A percentile compares a stretch with the other conserved stretches of the same genome.
Conservation (phyloP, 805 yeast species). For the Teunomyces stri region DNA sequence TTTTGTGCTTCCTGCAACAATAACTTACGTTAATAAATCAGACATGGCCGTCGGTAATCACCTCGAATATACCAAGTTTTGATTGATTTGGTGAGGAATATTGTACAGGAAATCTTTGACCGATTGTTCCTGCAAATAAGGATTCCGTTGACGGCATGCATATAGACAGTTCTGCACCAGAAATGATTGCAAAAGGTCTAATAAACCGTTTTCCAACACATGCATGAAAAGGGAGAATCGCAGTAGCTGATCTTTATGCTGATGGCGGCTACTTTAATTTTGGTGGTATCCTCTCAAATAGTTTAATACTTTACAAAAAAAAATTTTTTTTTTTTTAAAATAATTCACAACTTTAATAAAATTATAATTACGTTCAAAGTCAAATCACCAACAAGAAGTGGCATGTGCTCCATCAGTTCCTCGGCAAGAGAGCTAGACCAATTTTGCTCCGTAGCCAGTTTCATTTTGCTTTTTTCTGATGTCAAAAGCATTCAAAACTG, state of each 20-base stretch:
- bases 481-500: constrained; percentile 38
- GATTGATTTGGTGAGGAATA: neutral
- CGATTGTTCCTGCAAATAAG: neutral
- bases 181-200: too few relatives aligned
- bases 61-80: neutral
- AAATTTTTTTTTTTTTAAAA: neutral
- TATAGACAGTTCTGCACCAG: too few relatives aligned
- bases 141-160: neutral
- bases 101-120: neutral
- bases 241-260: neutral
- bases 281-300: neutral
- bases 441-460: constrained; percentile 11
- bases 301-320: neutral
- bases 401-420: neutral
- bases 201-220: too few relatives aligned
- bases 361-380: neutral
- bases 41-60: constrained; percentile 18
- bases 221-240: neutral
- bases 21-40: constrained; percentile 30
- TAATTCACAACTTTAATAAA: neutral
- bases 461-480: constrained; percentile 35
- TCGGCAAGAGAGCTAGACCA: neutral
- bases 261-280: neutral
- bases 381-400: neutral
- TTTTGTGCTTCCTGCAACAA: neutral